Percentiles rank a stretch among this genome's conserved stretches.
Evolutionary conservation across 140 eudicot species (phyloP).

Genomic region (Erigeron philadelphicus): DNA sequence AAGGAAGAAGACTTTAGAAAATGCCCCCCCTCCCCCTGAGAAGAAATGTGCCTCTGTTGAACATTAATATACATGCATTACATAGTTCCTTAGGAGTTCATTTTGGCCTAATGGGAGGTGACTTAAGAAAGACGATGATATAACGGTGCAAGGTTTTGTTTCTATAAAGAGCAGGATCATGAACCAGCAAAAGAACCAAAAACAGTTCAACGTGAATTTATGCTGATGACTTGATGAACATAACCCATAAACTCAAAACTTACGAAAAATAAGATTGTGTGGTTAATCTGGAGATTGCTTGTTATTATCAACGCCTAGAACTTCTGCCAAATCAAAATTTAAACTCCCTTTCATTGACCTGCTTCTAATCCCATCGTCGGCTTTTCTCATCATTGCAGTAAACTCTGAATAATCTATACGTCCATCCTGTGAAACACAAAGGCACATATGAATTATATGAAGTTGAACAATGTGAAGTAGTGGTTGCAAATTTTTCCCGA

Average conservation of each 20-base stretch:
- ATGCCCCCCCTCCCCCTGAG: not conserved
- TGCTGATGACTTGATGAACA: conserved; percentile 11
- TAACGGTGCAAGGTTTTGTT: conserved; percentile 11
- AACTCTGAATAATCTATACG: conserved; percentile 88
- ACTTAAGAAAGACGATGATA: not conserved
- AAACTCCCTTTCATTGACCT: conserved; percentile 77
- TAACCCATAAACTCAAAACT: conserved; percentile 13
- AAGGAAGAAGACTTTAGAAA: not conserved
- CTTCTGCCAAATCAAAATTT: conserved; percentile 78
- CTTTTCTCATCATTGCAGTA: conserved; percentile 94
- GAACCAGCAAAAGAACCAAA: conserved; percentile 12
- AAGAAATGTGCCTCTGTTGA: not conserved
- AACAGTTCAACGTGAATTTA: conserved; percentile 17
- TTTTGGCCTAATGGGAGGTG: not conserved
- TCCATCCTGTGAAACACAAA: conserved; percentile 52
- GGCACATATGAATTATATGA: not conserved
- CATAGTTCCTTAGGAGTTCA: not conserved
- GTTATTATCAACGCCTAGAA: conserved; percentile 35
- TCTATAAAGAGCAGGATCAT: conserved; percentile 3
- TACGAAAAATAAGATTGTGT: not conserved
- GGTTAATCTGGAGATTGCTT: conserved; percentile 22
- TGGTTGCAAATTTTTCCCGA: not conserved
- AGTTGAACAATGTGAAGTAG: not conserved
- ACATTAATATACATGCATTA: not conserved
- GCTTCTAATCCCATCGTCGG: conserved; percentile 42